Base-by-base conservation (phyloP, 2,329 filamentous ascomycete genomes). In the Lachnellula suecica region DNA sequence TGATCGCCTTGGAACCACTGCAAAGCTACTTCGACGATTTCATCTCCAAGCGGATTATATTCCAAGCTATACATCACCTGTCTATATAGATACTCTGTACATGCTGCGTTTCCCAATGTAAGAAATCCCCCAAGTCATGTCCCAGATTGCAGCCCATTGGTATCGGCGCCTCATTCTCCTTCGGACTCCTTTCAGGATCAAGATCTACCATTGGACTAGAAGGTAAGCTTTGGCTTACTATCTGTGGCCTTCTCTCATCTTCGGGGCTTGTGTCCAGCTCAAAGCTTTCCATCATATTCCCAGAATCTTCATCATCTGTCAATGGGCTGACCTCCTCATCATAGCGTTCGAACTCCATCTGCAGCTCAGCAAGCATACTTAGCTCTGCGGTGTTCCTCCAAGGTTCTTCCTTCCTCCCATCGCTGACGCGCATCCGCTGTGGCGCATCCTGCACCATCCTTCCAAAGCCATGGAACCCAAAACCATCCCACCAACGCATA, bases 61-160 rank as follows among this genome's bases (percentile, higher is more conserved):
- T n/a, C 9, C 9, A 11, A 34, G n/a, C 13, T 15, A n/a, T 13
- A 31, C 45, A 44, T 43, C 22, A 50, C 19, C 47, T 19, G 17
- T 50, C 25, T 37, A 44, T 22, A 23, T 20, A 48, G n/a, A 47
- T n/a, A 27, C 20, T 54, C 44, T 52, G 53, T 20, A 60, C 54
- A 62, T 65, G 51, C 17, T 55, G 50, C 22, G 52, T 51, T 64
- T 82, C 80, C 80, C 81, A 84, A 49, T 70, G 73, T 44, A 85
- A 62, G 59, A 82, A 84, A 54, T 84, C 81, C 1, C 78, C 78
- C 35, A 84, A 63, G 61, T 84, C 82, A 55, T 83, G 78, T 10
- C 75, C 74, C 2, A 85, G 70, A 57, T 85, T 85, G 62, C 78
- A 84, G 0, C 80, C 80, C 81, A 85, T 84, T 0, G 80, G 78